Base-by-base conservation (phyloP, 1,284 basidiomycete genomes). In the Microstroma glucosiphilum region DNA sequence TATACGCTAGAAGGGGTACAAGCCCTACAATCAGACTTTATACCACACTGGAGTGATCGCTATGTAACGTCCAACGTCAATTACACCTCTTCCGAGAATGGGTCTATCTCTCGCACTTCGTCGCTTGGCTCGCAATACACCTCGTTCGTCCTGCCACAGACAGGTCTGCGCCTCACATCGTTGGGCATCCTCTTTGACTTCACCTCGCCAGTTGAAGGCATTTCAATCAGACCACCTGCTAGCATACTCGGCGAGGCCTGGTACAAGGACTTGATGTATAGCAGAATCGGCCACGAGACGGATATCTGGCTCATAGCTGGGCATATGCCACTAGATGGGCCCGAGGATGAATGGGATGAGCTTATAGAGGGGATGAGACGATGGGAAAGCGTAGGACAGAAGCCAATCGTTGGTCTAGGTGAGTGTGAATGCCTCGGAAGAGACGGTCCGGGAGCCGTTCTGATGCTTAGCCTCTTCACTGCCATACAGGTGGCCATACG, bases 21-120 rank as follows among this genome's bases (percentile, higher is more conserved):
- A 54, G 88, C 90, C 78, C 88, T 90, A 84, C 87, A 89, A 79
- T 82, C 85, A 61, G 88, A 89, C 77, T 90, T 89, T 73, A 87
- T 83, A 6, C 89, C 89, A 1, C 81, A 84, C 59, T 83, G 68
- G 68, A 61, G 62, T 23, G 71, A 66, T 6, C 64, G 70, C 17
- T 73, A 69, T 59, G 66, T 76, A 59, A 71, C 71, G 1, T 69
- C 63, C 64, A 71, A 71, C 56, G 69, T 73, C 57, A 67, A 68
- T 40, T 63, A 67, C 17, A 53, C 74, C 21, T 61, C 69, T 1
- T 54, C 63, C 21, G 60, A 61, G 1, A 60, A 66, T n/a, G 67
- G 61, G 4, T 48, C 57, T 15, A 55, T 6, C n/a, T 71, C 68
- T 9, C 69, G 76, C 42, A 71, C 70, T 21, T 65, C 62, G 40